phyloP scores from a whole-genome alignment of 306 rosid species.

The Vigna radiata region DNA sequence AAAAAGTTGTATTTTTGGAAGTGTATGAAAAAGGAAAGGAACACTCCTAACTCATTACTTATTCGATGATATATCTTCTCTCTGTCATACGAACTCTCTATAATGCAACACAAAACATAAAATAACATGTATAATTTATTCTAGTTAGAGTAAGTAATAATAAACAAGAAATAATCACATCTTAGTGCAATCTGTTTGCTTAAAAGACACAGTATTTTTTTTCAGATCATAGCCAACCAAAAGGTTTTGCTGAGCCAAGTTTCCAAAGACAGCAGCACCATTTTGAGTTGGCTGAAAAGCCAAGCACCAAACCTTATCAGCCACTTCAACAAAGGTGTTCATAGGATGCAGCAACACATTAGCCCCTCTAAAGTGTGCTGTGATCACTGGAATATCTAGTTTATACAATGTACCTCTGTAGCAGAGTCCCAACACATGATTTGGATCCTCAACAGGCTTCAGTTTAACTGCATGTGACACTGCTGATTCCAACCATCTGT shows the following conservation, averaged over 20 bases:
- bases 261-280: slow-evolving; percentile 51
- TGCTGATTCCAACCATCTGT: neutral
- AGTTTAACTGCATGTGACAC: neutral
- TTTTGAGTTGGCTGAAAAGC: neutral
- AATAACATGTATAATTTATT: neutral
- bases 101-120: neutral
- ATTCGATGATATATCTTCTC: neutral
- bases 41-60: too few species aligned
- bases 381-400: slow-evolving; percentile 32
- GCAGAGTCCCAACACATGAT: slow-evolving; percentile 20
- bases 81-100: neutral
- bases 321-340: slow-evolving; percentile 50
- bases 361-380: slow-evolving; percentile 52
- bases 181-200: slow-evolving; percentile 48
- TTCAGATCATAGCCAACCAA: slow-evolving; percentile 63
- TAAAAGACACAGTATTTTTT: slow-evolving; percentile 50
- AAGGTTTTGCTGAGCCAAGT: slow-evolving; percentile 58
- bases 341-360: slow-evolving; percentile 38
- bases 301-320: slow-evolving; percentile 44
- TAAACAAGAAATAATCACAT: neutral
- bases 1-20: too few species aligned
- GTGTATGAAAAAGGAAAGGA: too few species aligned
- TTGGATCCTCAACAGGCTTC: neutral
- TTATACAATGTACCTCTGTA: neutral
- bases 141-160: neutral